These are phyloP conservation scores for Cavenderia fasciculata DNA, from an alignment of 78 protist genomes.

Conservation along the genomic window DNA sequence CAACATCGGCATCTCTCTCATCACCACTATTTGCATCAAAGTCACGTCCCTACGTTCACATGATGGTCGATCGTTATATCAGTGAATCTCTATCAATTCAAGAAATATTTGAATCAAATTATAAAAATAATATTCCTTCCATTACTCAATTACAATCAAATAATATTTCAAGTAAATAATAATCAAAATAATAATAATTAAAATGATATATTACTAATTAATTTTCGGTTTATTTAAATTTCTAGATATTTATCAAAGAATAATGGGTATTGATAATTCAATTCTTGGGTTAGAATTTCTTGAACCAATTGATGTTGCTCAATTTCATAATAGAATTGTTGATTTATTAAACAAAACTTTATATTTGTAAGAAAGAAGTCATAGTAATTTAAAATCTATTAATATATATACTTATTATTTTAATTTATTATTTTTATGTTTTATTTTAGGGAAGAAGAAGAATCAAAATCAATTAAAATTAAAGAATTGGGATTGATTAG, in stretches of 20 bases:
- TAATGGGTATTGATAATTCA: conserved; percentile 55
- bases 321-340: conserved; percentile 28
- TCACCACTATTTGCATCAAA: neutral
- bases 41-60: conserved; percentile 37
- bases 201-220: neutral
- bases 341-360: conserved; percentile 57
- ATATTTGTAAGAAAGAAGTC: conserved; percentile 43
- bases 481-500: conserved; percentile 38
- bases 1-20: neutral
- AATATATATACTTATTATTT: neutral
- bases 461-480: conserved; percentile 32
- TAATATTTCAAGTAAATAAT: conserved; percentile 27
- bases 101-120: conserved; percentile 43
- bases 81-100: conserved; percentile 48
- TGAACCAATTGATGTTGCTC: conserved; percentile 11
- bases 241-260: conserved; percentile 32
- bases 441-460: neutral
- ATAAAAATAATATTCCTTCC: neutral
- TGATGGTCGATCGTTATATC: conserved; percentile 56
- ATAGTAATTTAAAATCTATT: neutral
- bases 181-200: neutral
- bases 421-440: neutral
- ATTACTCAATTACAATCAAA: conserved; percentile 54
- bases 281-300: conserved; percentile 45
- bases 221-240: neutral